Evolutionary conservation across 1,284 basidiomycete genomes (phyloP).

Genomic region (Heterobasidion occidentale): DNA sequence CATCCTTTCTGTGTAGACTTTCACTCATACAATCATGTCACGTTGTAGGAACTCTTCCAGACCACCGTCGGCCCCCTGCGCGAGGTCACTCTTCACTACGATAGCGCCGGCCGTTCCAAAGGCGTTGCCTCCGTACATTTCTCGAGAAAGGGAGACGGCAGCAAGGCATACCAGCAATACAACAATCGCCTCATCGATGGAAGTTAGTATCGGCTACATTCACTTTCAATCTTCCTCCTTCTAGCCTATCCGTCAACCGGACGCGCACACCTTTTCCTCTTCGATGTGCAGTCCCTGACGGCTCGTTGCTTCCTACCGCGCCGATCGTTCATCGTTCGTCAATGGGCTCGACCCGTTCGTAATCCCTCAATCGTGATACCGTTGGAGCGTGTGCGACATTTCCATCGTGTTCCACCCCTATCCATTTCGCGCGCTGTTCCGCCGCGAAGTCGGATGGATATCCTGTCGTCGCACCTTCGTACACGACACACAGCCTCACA

Average conservation of each 20-base stretch:
- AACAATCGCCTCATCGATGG: constrained; percentile 99
- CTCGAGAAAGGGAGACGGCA: constrained; percentile 81
- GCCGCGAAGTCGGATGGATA: background rate
- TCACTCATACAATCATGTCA: background rate
- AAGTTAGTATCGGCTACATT: constrained; percentile 85
- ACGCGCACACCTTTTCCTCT: constrained; percentile 6
- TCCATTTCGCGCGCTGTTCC: background rate
- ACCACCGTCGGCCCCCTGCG: constrained; percentile 85
- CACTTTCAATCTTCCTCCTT: constrained; percentile 26
- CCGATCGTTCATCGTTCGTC: background rate
- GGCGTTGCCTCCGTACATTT: constrained; percentile 88
- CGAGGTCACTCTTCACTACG: constrained; percentile 83
- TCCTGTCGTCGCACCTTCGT: background rate
- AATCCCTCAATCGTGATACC: background rate
- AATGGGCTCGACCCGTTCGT: background rate
- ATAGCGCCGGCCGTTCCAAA: constrained; percentile 80
- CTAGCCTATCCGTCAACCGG: constrained; percentile 11
- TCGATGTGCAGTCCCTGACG: background rate
- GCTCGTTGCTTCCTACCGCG: constrained; percentile 1
- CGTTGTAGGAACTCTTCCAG: constrained; percentile 80
- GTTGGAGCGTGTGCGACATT: background rate
- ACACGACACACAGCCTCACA: constrained; percentile 4
- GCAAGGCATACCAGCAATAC: constrained; percentile 90
- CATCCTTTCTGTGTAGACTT: background rate
- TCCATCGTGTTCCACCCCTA: background rate